A percentile compares a stretch with the other conserved stretches of the same genome.
Conservation (phyloP, 108 stramenopile genomes). For the Stephanodiscus triporus region DNA sequence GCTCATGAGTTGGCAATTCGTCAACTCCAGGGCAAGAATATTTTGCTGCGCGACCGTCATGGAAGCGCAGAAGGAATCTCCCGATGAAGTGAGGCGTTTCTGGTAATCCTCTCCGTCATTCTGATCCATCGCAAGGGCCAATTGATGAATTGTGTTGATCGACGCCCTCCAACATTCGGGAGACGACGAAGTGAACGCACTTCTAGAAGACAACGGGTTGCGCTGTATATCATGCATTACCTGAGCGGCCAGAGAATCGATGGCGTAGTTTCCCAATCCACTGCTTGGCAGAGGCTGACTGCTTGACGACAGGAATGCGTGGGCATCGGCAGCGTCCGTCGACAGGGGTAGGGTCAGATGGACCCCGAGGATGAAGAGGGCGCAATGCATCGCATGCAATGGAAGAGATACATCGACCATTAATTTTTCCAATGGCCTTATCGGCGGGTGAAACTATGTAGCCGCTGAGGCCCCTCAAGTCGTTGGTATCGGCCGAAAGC, state of each 20-base stretch:
- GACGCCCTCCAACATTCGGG: slow-evolving; percentile 38
- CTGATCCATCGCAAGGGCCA: background rate
- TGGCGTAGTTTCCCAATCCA: background rate
- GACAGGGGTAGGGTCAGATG: background rate
- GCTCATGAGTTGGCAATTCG: slow-evolving; percentile 40
- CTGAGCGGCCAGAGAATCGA: background rate
- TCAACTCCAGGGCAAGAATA: slow-evolving; percentile 43
- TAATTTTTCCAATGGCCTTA: no score
- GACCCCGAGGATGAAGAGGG: background rate
- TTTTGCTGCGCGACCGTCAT: slow-evolving; percentile 42
- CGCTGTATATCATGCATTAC: background rate
- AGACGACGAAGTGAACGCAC: slow-evolving; percentile 10
- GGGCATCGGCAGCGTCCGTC: background rate
- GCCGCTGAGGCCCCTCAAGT: no score
- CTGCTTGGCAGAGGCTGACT: background rate
- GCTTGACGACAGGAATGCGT: background rate
- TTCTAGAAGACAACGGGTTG: slow-evolving; percentile 4
- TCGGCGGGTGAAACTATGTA: no score
- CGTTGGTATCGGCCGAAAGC: no score
- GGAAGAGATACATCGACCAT: no score
- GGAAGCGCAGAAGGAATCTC: slow-evolving; percentile 34
- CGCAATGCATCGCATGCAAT: background rate
- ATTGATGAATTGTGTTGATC: slow-evolving; percentile 24
- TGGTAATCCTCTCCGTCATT: background rate
- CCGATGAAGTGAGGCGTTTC: slow-evolving; percentile 3